Percentiles rank a stretch among this genome's conserved stretches.
These are phyloP conservation scores for Pythium grandisporangium DNA, from an alignment of 352 stramenopile genomes.

Conservation along the genomic window DNA sequence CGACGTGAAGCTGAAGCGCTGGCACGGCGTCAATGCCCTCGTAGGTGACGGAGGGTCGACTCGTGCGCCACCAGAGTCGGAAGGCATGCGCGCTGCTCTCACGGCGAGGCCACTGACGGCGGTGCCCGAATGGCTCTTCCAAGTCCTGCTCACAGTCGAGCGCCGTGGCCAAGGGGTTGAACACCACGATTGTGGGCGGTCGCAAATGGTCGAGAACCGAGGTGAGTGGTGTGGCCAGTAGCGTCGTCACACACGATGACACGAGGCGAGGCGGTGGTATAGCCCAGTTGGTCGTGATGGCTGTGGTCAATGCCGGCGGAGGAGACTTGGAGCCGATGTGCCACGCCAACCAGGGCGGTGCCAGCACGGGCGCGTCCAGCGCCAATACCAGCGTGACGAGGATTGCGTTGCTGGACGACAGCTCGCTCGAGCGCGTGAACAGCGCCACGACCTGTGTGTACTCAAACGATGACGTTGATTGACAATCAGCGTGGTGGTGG, in stretches of 20 bases:
- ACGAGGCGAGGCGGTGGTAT: slow-evolving; percentile 5
- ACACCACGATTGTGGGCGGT: slow-evolving; percentile 36
- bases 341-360: slow-evolving; percentile 62
- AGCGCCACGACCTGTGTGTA: slow-evolving; percentile 43
- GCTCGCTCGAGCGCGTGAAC: slow-evolving; percentile 32
- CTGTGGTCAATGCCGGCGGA: too few species aligned
- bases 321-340: slow-evolving; percentile 38
- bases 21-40: slow-evolving; percentile 14
- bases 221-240: slow-evolving; percentile 23
- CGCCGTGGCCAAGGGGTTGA: slow-evolving; percentile 24
- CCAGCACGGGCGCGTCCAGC: slow-evolving; percentile 44
- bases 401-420: slow-evolving; percentile 54
- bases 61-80: slow-evolving; percentile 29
- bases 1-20: slow-evolving; percentile 39
- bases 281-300: too few species aligned
- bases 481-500: too few species aligned
- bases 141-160: slow-evolving; percentile 28
- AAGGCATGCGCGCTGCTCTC: slow-evolving; percentile 35
- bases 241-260: slow-evolving; percentile 17
- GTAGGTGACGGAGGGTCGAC: too few species aligned
- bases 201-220: slow-evolving; percentile 40
- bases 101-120: slow-evolving; percentile 35
- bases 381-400: slow-evolving; percentile 50
- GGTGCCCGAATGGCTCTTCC: slow-evolving; percentile 29
- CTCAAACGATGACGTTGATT: slow-evolving; percentile 15